Base-by-base conservation (phyloP, 495 filamentous ascomycete species). In the Penicillium salamii region DNA sequence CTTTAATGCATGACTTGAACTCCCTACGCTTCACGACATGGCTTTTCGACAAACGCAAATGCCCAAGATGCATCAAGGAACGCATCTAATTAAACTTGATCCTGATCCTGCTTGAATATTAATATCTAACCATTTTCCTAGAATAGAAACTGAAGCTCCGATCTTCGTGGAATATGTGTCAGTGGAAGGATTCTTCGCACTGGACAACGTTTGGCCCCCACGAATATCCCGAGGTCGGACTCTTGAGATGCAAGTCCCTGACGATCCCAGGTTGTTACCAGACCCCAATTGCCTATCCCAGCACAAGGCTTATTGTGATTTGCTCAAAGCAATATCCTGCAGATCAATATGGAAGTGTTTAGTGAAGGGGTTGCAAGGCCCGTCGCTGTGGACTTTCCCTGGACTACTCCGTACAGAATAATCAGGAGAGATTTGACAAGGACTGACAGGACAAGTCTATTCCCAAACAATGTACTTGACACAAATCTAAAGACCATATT, bases 1-100 rank as follows among this genome's bases (percentile, higher is more conserved):
- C 24, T 49, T 49, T 49, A 42, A 42, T 49, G 18, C 24, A 49
- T 18, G 12, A 34, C 21, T 34, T 42, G 4, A 7, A n/a, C n/a
- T n/a, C n/a, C n/a, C n/a, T n/a, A n/a, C n/a, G n/a, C n/a, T n/a
- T n/a, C n/a, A n/a, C n/a, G n/a, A n/a, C n/a, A n/a, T n/a, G n/a
- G n/a, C n/a, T n/a, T n/a, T n/a, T n/a, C n/a, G n/a, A n/a, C n/a
- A n/a, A n/a, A n/a, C n/a, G n/a, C n/a, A n/a, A n/a, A n/a, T n/a
- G n/a, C n/a, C n/a, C n/a, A n/a, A n/a, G n/a, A n/a, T n/a, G n/a
- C n/a, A n/a, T n/a, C n/a, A n/a, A n/a, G 23, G 23, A 8, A 4
- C 3, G 23, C 3, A 26, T 26, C 8, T 26, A 8, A 26, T 26
- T 26, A 26, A n/a, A 26, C 23, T 26, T 11, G 29, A 32, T 32